Evolutionary conservation across 306 rosid species (phyloP).

Genomic region (Echinosophora koreensis): DNA sequence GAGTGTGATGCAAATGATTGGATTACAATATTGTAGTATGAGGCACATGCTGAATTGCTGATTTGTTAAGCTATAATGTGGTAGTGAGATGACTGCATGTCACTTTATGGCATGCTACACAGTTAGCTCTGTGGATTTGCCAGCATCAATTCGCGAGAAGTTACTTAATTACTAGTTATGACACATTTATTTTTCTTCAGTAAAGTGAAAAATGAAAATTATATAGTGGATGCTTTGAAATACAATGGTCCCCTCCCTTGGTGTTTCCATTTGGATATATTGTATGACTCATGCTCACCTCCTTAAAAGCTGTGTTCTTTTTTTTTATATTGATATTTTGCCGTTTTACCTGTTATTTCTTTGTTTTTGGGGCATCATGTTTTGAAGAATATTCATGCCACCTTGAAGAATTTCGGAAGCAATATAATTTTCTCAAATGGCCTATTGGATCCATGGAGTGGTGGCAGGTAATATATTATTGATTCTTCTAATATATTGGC

Average conservation of each 20-base stretch:
- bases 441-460: constrained; percentile 94
- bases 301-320: constrained; percentile 13
- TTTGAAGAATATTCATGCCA: constrained; percentile 63
- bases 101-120: not conserved
- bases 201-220: constrained; percentile 18
- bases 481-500: constrained; percentile 24
- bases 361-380: constrained; percentile 29
- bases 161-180: not conserved
- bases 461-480: constrained; percentile 70
- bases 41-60: not conserved
- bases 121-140: not conserved
- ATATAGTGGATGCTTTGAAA: constrained; percentile 13
- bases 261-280: constrained; percentile 18
- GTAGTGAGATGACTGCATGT: constrained; percentile 1
- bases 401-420: constrained; percentile 76
- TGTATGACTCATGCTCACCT: constrained; percentile 7
- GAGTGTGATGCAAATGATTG: not conserved
- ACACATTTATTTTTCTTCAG: not conserved
- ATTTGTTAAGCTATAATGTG: constrained; percentile 3
- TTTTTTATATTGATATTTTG: constrained; percentile 1
- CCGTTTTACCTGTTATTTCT: constrained; percentile 27
- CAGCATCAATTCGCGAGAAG: not conserved
- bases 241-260: constrained; percentile 22
- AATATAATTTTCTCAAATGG: constrained; percentile 89
- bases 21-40: not conserved